Conservation (phyloP, 371 early-diverging fungal genomes). For the Mucor velutinosus region DNA sequence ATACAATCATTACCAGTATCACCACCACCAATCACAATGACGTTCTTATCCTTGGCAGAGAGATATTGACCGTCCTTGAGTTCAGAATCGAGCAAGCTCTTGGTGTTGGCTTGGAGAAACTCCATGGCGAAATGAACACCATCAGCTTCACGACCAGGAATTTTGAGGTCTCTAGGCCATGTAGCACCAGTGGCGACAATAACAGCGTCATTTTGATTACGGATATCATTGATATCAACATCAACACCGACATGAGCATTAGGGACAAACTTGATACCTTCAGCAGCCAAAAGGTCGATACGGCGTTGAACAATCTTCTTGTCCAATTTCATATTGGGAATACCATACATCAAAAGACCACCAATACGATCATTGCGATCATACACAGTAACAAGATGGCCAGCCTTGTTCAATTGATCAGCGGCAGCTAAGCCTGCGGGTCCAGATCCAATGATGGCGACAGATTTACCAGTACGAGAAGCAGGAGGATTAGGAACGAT, state of each 20-base stretch:
- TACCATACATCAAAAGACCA: constrained; percentile 97
- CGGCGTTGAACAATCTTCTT: constrained; percentile 93
- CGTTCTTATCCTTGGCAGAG: constrained; percentile 89
- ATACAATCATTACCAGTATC: constrained; percentile 98
- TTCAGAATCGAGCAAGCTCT: constrained; percentile 79
- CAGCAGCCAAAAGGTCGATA: constrained; percentile 87
- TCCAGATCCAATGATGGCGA: constrained; percentile 94
- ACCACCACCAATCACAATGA: constrained; percentile 97
- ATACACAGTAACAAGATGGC: constrained; percentile 92
- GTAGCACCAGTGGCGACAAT: constrained; percentile 95
- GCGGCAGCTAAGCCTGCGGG: constrained; percentile 97
- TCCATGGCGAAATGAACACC: constrained; percentile 99
- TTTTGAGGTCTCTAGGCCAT: constrained; percentile 93
- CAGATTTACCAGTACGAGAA: constrained; percentile 77
- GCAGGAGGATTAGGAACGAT: constrained; percentile 83
- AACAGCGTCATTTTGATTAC: constrained; percentile 75
- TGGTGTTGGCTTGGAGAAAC: constrained; percentile 88
- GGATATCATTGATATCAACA: constrained; percentile 73
- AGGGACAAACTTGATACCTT: constrained; percentile 88
- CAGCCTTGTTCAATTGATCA: constrained; percentile 96
- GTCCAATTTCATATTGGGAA: constrained; percentile 99
- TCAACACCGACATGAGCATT: constrained; percentile 87
- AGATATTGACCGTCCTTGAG: constrained; percentile 76
- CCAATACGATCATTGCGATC: constrained; percentile 96
- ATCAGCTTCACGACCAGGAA: constrained; percentile 82